phyloP scores from a whole-genome alignment of 305 asterid species.

The Solanum hybrid region DNA sequence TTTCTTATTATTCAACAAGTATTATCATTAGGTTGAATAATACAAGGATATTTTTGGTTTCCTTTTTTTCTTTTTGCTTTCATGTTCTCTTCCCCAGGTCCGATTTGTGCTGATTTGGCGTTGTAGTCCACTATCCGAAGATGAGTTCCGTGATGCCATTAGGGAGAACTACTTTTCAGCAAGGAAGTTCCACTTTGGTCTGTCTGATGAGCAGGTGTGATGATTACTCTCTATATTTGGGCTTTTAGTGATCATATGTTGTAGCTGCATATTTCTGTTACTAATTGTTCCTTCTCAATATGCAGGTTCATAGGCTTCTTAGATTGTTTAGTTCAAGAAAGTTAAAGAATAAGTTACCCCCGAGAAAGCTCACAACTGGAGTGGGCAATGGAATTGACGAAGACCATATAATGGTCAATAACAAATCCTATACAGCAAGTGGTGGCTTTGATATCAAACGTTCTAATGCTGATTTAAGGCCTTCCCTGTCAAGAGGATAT shows the following conservation, averaged over 20 bases:
- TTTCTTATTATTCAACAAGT: background rate
- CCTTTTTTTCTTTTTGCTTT: background rate
- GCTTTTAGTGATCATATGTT: background rate
- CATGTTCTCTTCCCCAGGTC: slow-evolving; percentile 43
- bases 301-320: slow-evolving; percentile 58
- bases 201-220: slow-evolving; percentile 62
- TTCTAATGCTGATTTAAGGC: slow-evolving; percentile 15
- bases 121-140: slow-evolving; percentile 67
- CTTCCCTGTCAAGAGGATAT: slow-evolving; percentile 14
- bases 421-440: slow-evolving; percentile 14
- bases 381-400: slow-evolving; percentile 16
- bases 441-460: slow-evolving; percentile 16
- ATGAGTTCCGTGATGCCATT: slow-evolving; percentile 57
- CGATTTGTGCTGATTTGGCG: slow-evolving; percentile 49
- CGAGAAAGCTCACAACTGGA: slow-evolving; percentile 15
- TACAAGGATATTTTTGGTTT: background rate
- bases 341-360: slow-evolving; percentile 22
- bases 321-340: slow-evolving; percentile 48
- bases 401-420: slow-evolving; percentile 21
- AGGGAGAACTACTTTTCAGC: slow-evolving; percentile 56
- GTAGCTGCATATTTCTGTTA: background rate
- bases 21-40: background rate
- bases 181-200: slow-evolving; percentile 61
- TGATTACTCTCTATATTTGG: background rate
- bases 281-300: slow-evolving; percentile 2